These are phyloP conservation scores for Lobulomyces angularis DNA, from an alignment of 192 early-diverging fungal species.

Conservation along the genomic window DNA sequence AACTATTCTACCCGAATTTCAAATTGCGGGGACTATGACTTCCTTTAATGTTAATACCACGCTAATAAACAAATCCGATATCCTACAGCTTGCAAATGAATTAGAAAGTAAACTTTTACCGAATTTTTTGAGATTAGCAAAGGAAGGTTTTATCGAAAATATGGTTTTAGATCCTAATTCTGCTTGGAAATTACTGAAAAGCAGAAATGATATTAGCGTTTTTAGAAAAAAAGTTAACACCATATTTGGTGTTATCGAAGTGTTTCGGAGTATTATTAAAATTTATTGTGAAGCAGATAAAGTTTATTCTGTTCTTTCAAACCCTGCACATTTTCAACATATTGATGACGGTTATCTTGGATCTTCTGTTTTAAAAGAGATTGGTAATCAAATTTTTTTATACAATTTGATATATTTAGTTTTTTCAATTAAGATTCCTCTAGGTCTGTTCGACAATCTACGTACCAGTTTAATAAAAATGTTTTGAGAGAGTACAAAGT, in stretches of 20 bases:
- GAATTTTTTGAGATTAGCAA: slow-evolving; percentile 12
- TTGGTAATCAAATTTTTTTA: slow-evolving; percentile 14
- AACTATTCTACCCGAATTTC: no score
- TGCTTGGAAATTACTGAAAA: slow-evolving; percentile 30
- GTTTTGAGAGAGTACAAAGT: slow-evolving; percentile 16
- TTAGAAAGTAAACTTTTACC: slow-evolving; percentile 12
- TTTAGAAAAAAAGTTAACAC: slow-evolving; percentile 20
- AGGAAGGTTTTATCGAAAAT: slow-evolving; percentile 1
- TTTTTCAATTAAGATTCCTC: slow-evolving; percentile 14
- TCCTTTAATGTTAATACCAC: slow-evolving; percentile 3
- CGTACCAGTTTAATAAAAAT: slow-evolving; percentile 15
- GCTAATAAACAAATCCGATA: slow-evolving; percentile 3
- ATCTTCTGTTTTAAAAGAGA: slow-evolving; percentile 15
- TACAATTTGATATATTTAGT: not conserved
- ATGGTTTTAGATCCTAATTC: slow-evolving; percentile 2
- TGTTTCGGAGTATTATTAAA: slow-evolving; percentile 12
- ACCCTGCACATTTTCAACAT: slow-evolving; percentile 36
- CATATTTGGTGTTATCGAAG: slow-evolving; percentile 16
- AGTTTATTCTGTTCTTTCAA: slow-evolving; percentile 38
- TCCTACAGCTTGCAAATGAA: not conserved
- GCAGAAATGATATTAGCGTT: slow-evolving; percentile 16
- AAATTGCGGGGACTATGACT: no score
- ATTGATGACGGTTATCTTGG: slow-evolving; percentile 19
- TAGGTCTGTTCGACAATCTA: slow-evolving; percentile 13
- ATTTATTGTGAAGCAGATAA: slow-evolving; percentile 31